These are phyloP conservation scores for Henckelia pumila DNA, from an alignment of 257 asterid genomes.

Conservation along the genomic window DNA sequence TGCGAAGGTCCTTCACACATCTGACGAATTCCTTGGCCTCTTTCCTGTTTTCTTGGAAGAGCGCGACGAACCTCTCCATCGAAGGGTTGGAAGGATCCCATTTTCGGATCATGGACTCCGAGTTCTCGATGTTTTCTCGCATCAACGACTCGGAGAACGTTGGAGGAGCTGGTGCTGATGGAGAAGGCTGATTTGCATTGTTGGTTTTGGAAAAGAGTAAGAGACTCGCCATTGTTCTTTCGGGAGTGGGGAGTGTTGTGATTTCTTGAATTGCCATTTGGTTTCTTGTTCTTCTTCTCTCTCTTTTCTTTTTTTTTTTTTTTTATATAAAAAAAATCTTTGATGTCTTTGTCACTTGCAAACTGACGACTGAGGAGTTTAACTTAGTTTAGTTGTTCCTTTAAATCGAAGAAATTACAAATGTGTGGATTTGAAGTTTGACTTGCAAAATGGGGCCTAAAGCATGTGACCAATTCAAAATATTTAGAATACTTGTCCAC, in stretches of 20 bases:
- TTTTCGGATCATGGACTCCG: conserved; percentile 38
- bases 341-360: too few species aligned
- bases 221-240: conserved; percentile 26
- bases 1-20: conserved; percentile 43
- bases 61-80: conserved; percentile 32
- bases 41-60: conserved; percentile 44
- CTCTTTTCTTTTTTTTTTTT: too few species aligned
- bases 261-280: conserved; percentile 43
- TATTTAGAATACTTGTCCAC: too few species aligned
- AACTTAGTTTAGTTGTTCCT: not conserved
- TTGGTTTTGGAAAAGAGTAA: conserved; percentile 30
- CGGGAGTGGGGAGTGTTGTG: conserved; percentile 34
- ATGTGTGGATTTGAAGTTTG: not conserved
- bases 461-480: not conserved
- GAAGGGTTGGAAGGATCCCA: conserved; percentile 49
- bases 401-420: not conserved
- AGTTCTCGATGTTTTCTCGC: conserved; percentile 45
- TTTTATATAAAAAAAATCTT: too few species aligned
- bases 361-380: not conserved
- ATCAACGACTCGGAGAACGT: conserved; percentile 43
- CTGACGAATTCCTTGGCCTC: conserved; percentile 51
- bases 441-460: not conserved
- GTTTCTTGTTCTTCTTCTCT: not conserved
- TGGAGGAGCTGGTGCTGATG: conserved; percentile 22
- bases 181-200: conserved; percentile 27